phyloP scores from a whole-genome alignment of 768 basidiomycete genomes.

The Naganishia randhawae region DNA sequence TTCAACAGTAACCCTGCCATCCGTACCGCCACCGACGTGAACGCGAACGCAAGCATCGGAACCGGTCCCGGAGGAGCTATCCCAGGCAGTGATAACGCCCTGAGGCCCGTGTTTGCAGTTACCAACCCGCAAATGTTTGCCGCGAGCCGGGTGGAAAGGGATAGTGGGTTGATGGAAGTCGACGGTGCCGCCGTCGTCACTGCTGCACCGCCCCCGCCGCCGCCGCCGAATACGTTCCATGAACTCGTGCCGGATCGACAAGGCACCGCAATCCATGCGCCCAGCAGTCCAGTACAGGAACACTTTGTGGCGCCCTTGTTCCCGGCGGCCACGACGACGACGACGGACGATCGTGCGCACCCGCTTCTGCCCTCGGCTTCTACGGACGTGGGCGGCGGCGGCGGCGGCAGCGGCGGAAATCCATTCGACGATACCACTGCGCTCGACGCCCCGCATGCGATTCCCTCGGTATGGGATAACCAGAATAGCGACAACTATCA shows the following conservation, averaged over 20 bases:
- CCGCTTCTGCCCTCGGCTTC: too few relatives aligned
- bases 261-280: background rate
- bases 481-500: slow-evolving; percentile 18
- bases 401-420: background rate
- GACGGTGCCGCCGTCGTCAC: background rate
- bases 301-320: background rate
- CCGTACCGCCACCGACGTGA: background rate
- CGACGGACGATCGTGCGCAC: too few relatives aligned
- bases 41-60: background rate
- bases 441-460: slow-evolving; percentile 5
- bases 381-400: too few relatives aligned
- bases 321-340: background rate
- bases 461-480: slow-evolving; percentile 20
- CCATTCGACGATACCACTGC: slow-evolving; percentile 13
- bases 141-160: slow-evolving; percentile 22
- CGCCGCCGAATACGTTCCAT: background rate
- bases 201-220: background rate
- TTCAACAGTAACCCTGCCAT: too few relatives aligned
- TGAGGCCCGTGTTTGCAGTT: slow-evolving; percentile 22
- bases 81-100: slow-evolving; percentile 19
- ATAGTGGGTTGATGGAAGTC: slow-evolving; percentile 24
- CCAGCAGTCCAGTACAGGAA: slow-evolving; percentile 4
- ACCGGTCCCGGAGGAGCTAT: slow-evolving; percentile 7
- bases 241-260: background rate
- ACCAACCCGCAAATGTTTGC: slow-evolving; percentile 23